Conservation (phyloP, 306 rosid genomes). For the Malus sylvestris region DNA sequence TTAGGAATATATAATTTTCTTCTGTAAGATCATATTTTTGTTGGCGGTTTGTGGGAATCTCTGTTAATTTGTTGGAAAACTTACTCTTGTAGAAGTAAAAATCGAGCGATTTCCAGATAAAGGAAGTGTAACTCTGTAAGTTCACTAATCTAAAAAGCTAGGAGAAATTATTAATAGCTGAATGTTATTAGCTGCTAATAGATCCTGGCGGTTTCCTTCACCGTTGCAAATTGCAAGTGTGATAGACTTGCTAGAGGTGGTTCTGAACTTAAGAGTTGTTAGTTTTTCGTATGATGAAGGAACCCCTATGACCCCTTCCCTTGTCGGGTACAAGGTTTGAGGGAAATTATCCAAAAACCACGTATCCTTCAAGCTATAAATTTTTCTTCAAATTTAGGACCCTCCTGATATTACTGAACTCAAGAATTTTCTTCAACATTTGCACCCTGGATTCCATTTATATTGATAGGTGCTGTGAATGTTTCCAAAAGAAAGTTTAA, state of each 20-base stretch:
- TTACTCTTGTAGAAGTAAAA: background rate
- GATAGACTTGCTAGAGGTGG: background rate
- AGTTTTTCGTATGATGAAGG: background rate
- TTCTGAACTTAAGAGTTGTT: background rate
- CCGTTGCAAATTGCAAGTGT: background rate
- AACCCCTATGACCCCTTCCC: background rate
- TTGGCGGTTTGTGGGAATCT: background rate
- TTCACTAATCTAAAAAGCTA: background rate
- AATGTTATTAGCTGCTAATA: background rate
- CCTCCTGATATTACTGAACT: background rate
- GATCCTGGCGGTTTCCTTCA: background rate
- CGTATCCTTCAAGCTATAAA: background rate
- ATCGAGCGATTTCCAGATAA: background rate
- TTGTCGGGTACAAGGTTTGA: background rate
- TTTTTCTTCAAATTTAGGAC: background rate
- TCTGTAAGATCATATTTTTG: background rate
- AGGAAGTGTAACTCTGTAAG: background rate
- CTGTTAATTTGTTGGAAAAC: background rate
- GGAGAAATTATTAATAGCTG: background rate
- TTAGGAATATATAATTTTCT: no score
- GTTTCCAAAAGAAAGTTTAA: background rate
- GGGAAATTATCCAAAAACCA: background rate
- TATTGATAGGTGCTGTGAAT: background rate
- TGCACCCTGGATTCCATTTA: background rate
- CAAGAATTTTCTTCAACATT: background rate